Evolutionary conservation across 2,329 filamentous ascomycete species (phyloP).

Genomic region (Parasarocladium wereldwijsianum): DNA sequence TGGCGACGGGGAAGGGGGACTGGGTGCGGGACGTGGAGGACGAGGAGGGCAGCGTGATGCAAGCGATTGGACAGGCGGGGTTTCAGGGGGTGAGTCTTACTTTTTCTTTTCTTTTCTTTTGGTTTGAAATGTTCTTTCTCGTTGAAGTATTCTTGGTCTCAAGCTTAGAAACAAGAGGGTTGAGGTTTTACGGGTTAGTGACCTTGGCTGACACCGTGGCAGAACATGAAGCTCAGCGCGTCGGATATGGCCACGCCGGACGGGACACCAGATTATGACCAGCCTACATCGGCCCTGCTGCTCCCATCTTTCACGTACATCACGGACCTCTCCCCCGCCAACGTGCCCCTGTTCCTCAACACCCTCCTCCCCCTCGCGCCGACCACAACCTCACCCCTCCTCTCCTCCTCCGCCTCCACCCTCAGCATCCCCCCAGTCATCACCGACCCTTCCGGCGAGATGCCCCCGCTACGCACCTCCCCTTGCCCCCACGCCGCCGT

Average conservation of each 20-base stretch:
- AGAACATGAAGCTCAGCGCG: constrained; percentile 82
- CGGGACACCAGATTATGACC: constrained; percentile 44
- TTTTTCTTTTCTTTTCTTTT: constrained; percentile 2
- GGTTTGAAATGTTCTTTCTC: not conserved
- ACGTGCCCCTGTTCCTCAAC: constrained; percentile 56
- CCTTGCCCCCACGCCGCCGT: constrained; percentile 72
- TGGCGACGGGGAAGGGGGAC: constrained; percentile 90
- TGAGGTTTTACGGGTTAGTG: too few species aligned
- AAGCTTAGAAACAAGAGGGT: too few species aligned
- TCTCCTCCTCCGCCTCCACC: constrained; percentile 21
- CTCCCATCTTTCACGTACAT: constrained; percentile 74
- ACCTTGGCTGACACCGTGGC: constrained; percentile 6
- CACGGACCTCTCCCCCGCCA: constrained; percentile 66
- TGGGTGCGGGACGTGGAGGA: constrained; percentile 84
- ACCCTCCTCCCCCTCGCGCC: constrained; percentile 56
- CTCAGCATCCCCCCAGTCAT: constrained; percentile 15
- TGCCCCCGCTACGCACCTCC: constrained; percentile 16
- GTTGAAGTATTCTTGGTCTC: too few species aligned
- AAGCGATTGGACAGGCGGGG: constrained; percentile 47
- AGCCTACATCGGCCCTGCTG: constrained; percentile 66
- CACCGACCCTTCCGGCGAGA: constrained; percentile 14
- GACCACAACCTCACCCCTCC: constrained; percentile 55
- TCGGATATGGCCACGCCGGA: constrained; percentile 77
- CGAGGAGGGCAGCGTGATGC: constrained; percentile 75
- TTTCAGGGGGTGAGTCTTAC: constrained; percentile 48